Conservation (phyloP, 768 basidiomycete species). For the Boletus sp. region DNA sequence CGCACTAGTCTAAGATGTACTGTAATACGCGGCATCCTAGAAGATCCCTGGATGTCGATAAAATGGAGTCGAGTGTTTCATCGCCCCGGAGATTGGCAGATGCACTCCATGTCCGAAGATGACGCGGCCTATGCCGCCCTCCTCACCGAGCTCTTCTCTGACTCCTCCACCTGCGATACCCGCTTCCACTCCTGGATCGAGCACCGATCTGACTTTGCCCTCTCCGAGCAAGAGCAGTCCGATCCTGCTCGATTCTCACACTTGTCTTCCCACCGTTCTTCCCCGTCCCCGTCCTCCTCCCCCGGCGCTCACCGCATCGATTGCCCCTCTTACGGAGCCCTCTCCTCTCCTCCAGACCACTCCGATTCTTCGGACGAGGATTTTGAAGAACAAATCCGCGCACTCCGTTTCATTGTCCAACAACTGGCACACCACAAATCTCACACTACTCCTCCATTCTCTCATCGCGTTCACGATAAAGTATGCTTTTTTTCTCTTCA, state of each 20-base stretch:
- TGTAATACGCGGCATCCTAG: neutral
- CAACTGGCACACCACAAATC: conserved; percentile 33
- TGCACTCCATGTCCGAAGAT: conserved; percentile 29
- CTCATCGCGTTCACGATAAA: conserved; percentile 7
- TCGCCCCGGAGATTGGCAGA: conserved; percentile 5
- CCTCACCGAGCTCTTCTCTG: conserved; percentile 29
- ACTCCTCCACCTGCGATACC: conserved; percentile 19
- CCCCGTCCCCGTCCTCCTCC: conserved; percentile 31
- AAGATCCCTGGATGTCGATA: conserved; percentile 19
- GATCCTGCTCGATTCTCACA: neutral
- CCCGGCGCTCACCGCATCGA: conserved; percentile 29
- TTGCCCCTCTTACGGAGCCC: conserved; percentile 31
- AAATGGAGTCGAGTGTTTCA: conserved; percentile 12
- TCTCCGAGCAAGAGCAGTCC: conserved; percentile 19
- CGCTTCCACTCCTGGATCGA: conserved; percentile 36
- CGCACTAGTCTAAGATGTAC: too few species aligned
- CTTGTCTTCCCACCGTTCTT: conserved; percentile 12
- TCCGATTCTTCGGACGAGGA: conserved; percentile 8
- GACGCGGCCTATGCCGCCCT: conserved; percentile 30
- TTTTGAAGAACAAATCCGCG: conserved; percentile 29
- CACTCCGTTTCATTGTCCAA: conserved; percentile 37
- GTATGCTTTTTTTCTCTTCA: neutral
- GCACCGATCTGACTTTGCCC: conserved; percentile 35
- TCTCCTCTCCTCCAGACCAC: conserved; percentile 25
- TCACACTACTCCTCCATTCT: neutral